Evolutionary conservation across 495 filamentous ascomycete species (phyloP).

Genomic region (Talaromyces adpressus): DNA sequence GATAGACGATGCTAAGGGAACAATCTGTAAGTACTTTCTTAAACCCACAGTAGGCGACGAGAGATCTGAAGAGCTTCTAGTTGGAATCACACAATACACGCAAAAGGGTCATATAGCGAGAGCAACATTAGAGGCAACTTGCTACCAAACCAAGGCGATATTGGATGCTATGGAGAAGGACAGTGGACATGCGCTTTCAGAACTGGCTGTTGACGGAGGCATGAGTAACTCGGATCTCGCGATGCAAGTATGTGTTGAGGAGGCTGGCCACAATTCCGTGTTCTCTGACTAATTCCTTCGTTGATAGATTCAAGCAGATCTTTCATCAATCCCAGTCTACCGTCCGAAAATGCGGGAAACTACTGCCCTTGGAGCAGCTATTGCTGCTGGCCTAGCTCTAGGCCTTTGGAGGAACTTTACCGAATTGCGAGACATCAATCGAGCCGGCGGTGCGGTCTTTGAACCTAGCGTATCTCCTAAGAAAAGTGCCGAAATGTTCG

Average conservation of each 20-base stretch:
- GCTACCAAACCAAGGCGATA: constrained; percentile 93
- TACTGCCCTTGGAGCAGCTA: constrained; percentile 85
- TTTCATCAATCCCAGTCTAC: constrained; percentile 39
- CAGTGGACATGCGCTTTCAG: constrained; percentile 68
- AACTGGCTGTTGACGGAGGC: constrained; percentile 86
- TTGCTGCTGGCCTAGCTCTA: constrained; percentile 86
- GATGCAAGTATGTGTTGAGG: constrained; percentile 59
- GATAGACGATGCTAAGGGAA: constrained; percentile 94
- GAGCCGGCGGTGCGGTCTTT: constrained; percentile 65
- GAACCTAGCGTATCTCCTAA: constrained; percentile 55
- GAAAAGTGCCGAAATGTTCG: constrained; percentile 58
- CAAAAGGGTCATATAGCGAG: constrained; percentile 86
- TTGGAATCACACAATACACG: constrained; percentile 91
- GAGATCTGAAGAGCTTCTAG: constrained; percentile 21
- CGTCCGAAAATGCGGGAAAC: constrained; percentile 76
- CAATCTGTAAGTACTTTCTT: constrained; percentile 54
- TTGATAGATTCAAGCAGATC: constrained; percentile 32
- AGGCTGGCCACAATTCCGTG: constrained; percentile 10
- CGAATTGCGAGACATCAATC: constrained; percentile 73
- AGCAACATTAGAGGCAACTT: constrained; percentile 89
- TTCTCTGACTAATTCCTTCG: neutral
- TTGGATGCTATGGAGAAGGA: constrained; percentile 93
- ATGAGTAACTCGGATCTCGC: constrained; percentile 89
- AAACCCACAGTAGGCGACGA: neutral
- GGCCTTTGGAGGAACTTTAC: constrained; percentile 75